Conservation (phyloP, 2,329 filamentous ascomycete genomes). For the Fusarium sp. region DNA sequence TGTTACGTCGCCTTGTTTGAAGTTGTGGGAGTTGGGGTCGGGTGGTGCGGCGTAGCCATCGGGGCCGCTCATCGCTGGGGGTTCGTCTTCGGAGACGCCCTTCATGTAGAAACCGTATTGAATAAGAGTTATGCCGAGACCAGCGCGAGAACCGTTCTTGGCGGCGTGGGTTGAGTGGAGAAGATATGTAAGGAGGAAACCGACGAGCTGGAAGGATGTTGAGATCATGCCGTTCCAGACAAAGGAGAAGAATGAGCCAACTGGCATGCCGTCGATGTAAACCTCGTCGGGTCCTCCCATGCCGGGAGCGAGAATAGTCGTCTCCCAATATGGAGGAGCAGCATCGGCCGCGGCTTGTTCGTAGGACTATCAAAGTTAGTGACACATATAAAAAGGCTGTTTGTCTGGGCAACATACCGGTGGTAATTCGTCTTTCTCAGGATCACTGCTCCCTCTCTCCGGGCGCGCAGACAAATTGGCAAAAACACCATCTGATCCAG, state of each 20-base stretch:
- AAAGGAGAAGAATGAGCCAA: conserved; percentile 87
- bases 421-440: conserved; percentile 87
- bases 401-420: conserved; percentile 72
- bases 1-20: conserved; percentile 78
- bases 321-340: conserved; percentile 98
- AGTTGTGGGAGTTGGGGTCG: conserved; percentile 91
- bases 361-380: conserved; percentile 77
- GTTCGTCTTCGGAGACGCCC: conserved; percentile 61
- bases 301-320: conserved; percentile 93
- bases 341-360: conserved; percentile 98
- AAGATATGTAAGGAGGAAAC: conserved; percentile 97
- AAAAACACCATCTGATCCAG: conserved; percentile 94
- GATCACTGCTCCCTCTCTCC: conserved; percentile 79
- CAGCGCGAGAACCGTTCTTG: conserved; percentile 95
- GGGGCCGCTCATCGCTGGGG: conserved; percentile 60
- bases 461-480: conserved; percentile 94
- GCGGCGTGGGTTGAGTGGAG: conserved; percentile 97
- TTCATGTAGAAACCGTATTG: conserved; percentile 99
- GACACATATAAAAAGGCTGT: neutral
- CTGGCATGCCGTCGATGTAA: conserved; percentile 95
- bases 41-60: conserved; percentile 76
- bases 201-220: conserved; percentile 96
- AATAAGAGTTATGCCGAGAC: conserved; percentile 92
- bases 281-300: conserved; percentile 93
- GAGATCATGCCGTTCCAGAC: conserved; percentile 97